Evolutionary conservation across 1,139 yeast species (phyloP), one percentile per base, ranked within the genome.

Genomic region (Geotrichum klebahnii): DNA sequence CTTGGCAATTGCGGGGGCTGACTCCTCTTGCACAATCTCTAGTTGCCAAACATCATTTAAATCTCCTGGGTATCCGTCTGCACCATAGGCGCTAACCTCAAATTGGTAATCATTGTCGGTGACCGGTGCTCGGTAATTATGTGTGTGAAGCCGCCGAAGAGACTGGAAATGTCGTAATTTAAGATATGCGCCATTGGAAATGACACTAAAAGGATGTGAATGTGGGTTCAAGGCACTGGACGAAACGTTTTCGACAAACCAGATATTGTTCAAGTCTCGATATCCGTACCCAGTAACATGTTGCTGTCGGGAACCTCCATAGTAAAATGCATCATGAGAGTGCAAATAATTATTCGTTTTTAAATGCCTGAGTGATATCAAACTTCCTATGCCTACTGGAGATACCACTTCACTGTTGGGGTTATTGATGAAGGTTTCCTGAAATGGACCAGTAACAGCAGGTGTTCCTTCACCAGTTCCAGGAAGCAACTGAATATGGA

Each of bases 31-130:
- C 4, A 59, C 55, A 14, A 61, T 53, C 35, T 62, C 64, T 9
- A 64, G 35, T 20, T 52, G 43, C 67, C 67, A 64, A 14, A 63
- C 19, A 45, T 64, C 67, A 44, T 64, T 63, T 40, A 60, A 23
- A 40, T 63, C 67, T 0, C 67, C 67, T 3, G 64, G 59, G 46
- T 58, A 60, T 5, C 64, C 66, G 36, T 60, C 66, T 55, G 78
- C 77, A 5, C 86, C 87, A 42, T 79, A 70, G 56, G 85, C 78
- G 29, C 84, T 76, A 0, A 86, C 90, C 65, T 85, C 92, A 55
- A 72, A 76, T 58, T 87, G 81, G 62, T 86, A 85, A 37, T 87
- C 95, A 61, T 83, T 86, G 58, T 85, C 94, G 1, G 89, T 78
- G 24, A 85, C 74, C 4, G 95, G 95, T 0, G 95, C 92, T 53